Evolutionary conservation across 1,139 yeast genomes (phyloP).

Genomic region (Blastobotrys serpentis): DNA sequence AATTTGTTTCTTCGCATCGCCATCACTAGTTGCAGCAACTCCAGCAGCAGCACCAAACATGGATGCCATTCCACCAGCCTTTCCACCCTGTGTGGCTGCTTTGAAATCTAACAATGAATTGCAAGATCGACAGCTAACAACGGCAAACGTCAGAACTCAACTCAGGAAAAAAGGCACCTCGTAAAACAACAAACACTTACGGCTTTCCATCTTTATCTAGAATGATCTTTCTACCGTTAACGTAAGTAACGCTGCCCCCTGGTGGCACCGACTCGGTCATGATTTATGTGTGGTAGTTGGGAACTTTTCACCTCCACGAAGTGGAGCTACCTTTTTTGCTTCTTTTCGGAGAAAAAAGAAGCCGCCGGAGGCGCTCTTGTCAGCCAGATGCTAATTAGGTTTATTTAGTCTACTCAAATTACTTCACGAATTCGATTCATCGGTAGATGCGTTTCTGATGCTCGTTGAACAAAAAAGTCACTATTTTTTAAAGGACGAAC

Average conservation of each 20-base stretch:
- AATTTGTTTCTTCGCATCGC: not conserved
- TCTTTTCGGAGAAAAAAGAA: not conserved
- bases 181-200: slow-evolving; percentile 45
- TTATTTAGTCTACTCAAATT: not conserved
- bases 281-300: not conserved
- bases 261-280: slow-evolving; percentile 6
- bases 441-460: slow-evolving; percentile 31
- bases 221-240: slow-evolving; percentile 63
- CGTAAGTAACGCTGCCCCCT: slow-evolving; percentile 21
- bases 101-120: slow-evolving; percentile 75
- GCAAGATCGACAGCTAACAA: slow-evolving; percentile 72
- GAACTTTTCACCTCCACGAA: not conserved
- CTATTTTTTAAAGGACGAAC: slow-evolving; percentile 42
- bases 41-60: slow-evolving; percentile 21
- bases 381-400: slow-evolving; percentile 4
- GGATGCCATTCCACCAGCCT: slow-evolving; percentile 23
- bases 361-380: too few relatives aligned
- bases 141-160: slow-evolving; percentile 2
- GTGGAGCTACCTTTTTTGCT: too few relatives aligned
- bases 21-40: slow-evolving; percentile 17
- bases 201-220: slow-evolving; percentile 91
- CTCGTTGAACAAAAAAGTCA: slow-evolving; percentile 38
- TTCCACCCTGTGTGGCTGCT: slow-evolving; percentile 43
- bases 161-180: too few relatives aligned
- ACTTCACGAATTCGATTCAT: slow-evolving; percentile 27